Percentiles rank a stretch among this genome's conserved stretches.
Evolutionary conservation across 2,329 filamentous ascomycete species (phyloP).

Genomic region (Diplodia mutila): DNA sequence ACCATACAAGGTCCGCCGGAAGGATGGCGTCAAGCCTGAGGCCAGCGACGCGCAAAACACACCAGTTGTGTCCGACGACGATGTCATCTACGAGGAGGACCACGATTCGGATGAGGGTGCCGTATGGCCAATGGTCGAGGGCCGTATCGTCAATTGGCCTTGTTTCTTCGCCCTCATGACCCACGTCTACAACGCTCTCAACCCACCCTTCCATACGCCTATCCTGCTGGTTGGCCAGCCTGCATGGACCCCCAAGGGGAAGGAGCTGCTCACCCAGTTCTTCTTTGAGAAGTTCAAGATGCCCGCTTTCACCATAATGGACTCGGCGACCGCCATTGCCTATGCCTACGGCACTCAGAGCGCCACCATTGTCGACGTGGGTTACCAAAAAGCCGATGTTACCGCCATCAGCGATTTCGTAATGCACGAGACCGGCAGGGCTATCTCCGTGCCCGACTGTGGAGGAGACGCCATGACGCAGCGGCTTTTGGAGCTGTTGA

Average conservation of each 20-base stretch:
- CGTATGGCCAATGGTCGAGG: constrained; percentile 80
- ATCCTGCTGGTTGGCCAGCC: constrained; percentile 89
- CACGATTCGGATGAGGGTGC: constrained; percentile 85
- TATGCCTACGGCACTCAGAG: constrained; percentile 80
- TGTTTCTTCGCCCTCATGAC: constrained; percentile 93
- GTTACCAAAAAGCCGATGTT: constrained; percentile 88
- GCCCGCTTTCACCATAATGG: constrained; percentile 86
- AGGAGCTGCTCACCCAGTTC: constrained; percentile 87
- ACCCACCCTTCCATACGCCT: constrained; percentile 90
- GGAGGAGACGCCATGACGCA: constrained; percentile 88
- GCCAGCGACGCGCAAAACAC: constrained; percentile 33
- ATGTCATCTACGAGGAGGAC: constrained; percentile 81
- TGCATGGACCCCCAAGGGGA: constrained; percentile 85
- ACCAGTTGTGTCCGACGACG: constrained; percentile 52
- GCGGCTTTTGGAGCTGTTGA: constrained; percentile 69
- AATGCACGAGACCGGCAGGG: constrained; percentile 69
- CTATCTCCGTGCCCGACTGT: constrained; percentile 66
- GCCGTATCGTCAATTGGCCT: constrained; percentile 85
- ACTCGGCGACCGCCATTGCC: constrained; percentile 80
- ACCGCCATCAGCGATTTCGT: constrained; percentile 85
- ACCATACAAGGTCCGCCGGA: constrained; percentile 74
- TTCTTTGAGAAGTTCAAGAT: constrained; percentile 97
- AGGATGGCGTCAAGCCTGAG: constrained; percentile 35
- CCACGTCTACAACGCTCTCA: constrained; percentile 86
- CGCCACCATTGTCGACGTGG: constrained; percentile 88